A percentile compares a stretch with the other conserved stretches of the same genome.
These are phyloP conservation scores for Trichoderma sp. DNA, from an alignment of 2,329 filamentous ascomycete genomes.

Conservation along the genomic window DNA sequence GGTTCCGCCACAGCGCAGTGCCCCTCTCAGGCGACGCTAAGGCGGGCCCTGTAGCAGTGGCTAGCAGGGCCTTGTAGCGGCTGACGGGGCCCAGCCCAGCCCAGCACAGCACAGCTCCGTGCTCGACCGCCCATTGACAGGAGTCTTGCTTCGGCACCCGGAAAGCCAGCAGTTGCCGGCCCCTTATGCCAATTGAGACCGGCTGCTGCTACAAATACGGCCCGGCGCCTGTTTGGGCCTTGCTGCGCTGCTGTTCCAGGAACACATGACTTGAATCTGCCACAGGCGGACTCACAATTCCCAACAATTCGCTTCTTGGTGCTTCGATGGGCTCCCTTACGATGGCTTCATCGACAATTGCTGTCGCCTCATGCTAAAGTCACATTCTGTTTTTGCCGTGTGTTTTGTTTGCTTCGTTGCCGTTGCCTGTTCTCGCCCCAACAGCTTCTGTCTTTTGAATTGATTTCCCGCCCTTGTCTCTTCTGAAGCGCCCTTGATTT, in stretches of 20 bases:
- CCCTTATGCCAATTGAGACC: not conserved
- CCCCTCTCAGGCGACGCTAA: slow-evolving; percentile 4
- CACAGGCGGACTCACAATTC: slow-evolving; percentile 9
- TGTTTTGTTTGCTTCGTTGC: not conserved
- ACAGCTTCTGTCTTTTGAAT: not conserved
- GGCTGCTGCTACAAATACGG: not conserved
- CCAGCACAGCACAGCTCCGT: not conserved
- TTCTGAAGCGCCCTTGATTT: not conserved
- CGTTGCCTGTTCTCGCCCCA: not conserved
- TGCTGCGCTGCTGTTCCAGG: not conserved
- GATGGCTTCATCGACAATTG: slow-evolving; percentile 29
- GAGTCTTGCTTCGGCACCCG: slow-evolving; percentile 3
- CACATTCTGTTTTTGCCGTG: not conserved
- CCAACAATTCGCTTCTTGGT: slow-evolving; percentile 3
- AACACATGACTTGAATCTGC: not conserved
- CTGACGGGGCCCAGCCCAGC: not conserved
- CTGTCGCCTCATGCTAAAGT: slow-evolving; percentile 23
- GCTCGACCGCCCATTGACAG: not conserved
- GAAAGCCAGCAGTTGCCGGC: not conserved
- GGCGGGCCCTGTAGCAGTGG: not conserved
- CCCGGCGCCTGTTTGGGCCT: not conserved
- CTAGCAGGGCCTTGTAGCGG: not conserved
- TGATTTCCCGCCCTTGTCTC: not conserved
- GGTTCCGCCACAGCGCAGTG: slow-evolving; percentile 1
- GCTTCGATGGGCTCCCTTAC: slow-evolving; percentile 27